Evolutionary conservation across 106 monocot genomes (phyloP).

Genomic region (Dactylorhiza incarnata): DNA sequence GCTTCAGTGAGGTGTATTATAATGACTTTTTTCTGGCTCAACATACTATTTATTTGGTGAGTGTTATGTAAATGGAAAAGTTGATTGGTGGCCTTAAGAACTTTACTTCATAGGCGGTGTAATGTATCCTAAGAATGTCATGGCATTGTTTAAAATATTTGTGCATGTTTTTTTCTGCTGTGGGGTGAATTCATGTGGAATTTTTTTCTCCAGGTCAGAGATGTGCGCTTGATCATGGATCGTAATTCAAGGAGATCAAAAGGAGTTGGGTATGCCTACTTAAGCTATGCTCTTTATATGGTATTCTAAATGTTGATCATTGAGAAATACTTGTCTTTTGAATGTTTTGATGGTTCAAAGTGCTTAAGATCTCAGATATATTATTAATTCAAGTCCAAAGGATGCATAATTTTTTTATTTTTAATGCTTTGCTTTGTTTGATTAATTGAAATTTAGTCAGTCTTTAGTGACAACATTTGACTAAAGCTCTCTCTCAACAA

Average conservation of each 20-base stretch:
- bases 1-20: constrained; percentile 63
- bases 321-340: not conserved
- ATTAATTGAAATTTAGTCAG: not conserved
- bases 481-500: too few relatives aligned
- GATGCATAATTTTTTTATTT: not conserved
- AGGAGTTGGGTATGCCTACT: constrained; percentile 73
- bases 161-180: not conserved
- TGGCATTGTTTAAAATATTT: constrained; percentile 1
- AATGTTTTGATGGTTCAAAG: not conserved
- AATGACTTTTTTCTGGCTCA: constrained; percentile 65
- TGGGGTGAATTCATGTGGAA: not conserved
- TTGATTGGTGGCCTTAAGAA: constrained; percentile 17
- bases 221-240: constrained; percentile 88
- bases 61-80: constrained; percentile 18
- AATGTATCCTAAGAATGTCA: constrained; percentile 17
- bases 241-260: constrained; percentile 76
- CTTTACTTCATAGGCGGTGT: constrained; percentile 8
- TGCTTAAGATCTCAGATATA: not conserved
- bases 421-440: not conserved
- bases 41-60: constrained; percentile 61
- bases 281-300: not conserved
- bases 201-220: constrained; percentile 54
- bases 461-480: too few relatives aligned
- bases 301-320: not conserved
- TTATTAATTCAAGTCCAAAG: not conserved